These are phyloP conservation scores for Pyrenophora seminiperda DNA, from an alignment of 2,329 filamentous ascomycete genomes.

Conservation along the genomic window DNA sequence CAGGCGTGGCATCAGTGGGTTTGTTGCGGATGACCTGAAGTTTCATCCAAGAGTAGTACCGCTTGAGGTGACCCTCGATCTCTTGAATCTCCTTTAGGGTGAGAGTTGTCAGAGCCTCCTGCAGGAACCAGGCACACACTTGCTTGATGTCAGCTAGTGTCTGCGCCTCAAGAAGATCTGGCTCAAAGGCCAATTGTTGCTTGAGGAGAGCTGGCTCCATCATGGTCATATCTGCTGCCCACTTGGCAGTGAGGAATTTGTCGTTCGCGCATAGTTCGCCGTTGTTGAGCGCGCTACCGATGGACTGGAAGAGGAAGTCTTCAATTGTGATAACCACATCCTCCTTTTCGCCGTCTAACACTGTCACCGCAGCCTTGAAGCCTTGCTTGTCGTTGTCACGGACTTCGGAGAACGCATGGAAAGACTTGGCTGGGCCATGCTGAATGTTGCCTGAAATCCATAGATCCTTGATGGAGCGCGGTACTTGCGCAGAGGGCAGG, in stretches of 20 bases:
- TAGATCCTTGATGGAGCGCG: background rate
- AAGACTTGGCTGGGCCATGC: background rate
- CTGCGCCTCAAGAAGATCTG: background rate
- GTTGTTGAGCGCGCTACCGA: background rate
- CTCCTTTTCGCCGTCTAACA: background rate
- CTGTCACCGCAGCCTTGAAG: background rate
- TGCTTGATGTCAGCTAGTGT: background rate
- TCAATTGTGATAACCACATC: background rate
- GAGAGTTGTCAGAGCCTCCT: background rate
- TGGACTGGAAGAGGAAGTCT: background rate
- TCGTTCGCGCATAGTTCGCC: background rate
- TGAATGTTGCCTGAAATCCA: background rate
- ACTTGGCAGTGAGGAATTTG: background rate
- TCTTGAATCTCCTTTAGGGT: background rate
- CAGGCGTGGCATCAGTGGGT: background rate
- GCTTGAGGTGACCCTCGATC: background rate
- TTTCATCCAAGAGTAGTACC: background rate
- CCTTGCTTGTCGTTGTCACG: background rate
- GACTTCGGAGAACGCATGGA: background rate
- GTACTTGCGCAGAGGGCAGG: background rate
- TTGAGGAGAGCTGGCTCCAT: background rate
- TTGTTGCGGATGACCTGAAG: background rate
- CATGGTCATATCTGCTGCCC: background rate
- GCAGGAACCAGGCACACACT: background rate
- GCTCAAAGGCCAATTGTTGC: background rate